Percentiles rank a stretch among this genome's conserved stretches.
Conservation (phyloP, 31 red algal genomes). For the Odonthalia washingtoniensis region DNA sequence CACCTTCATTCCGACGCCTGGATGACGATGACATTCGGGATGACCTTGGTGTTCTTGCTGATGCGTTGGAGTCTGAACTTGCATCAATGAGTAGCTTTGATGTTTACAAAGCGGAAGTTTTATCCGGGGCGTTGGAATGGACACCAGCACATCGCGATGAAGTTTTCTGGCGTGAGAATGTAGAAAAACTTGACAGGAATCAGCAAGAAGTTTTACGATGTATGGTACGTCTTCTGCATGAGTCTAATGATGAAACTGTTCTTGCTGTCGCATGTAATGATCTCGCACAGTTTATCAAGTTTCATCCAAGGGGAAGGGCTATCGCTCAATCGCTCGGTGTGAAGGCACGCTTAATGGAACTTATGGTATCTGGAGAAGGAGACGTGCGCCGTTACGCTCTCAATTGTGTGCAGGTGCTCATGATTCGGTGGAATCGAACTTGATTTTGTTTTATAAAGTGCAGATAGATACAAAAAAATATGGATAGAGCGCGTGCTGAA, state of each 20-base stretch:
- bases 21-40: constrained; percentile 86
- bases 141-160: constrained; percentile 88
- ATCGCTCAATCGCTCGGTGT: constrained; percentile 80
- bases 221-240: constrained; percentile 76
- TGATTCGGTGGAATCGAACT: constrained; percentile 73
- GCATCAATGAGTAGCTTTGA: constrained; percentile 91
- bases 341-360: constrained; percentile 92
- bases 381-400: constrained; percentile 85
- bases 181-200: constrained; percentile 81
- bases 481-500: too few relatives aligned
- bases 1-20: constrained; percentile 72
- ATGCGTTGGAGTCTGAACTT: constrained; percentile 73
- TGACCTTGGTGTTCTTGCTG: constrained; percentile 73
- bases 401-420: constrained; percentile 82
- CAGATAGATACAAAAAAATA: too few relatives aligned
- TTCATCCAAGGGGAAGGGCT: constrained; percentile 77
- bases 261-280: constrained; percentile 91
- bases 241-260: constrained; percentile 68
- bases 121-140: constrained; percentile 88
- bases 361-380: constrained; percentile 78
- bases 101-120: constrained; percentile 88
- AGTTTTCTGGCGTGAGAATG: constrained; percentile 90
- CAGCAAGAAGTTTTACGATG: constrained; percentile 83
- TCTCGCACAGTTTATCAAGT: constrained; percentile 87
- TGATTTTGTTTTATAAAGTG: too few relatives aligned